A percentile compares a stretch with the other conserved stretches of the same genome.
phyloP scores from a whole-genome alignment of 352 stramenopile species.

The Aphanomyces euteiches region DNA sequence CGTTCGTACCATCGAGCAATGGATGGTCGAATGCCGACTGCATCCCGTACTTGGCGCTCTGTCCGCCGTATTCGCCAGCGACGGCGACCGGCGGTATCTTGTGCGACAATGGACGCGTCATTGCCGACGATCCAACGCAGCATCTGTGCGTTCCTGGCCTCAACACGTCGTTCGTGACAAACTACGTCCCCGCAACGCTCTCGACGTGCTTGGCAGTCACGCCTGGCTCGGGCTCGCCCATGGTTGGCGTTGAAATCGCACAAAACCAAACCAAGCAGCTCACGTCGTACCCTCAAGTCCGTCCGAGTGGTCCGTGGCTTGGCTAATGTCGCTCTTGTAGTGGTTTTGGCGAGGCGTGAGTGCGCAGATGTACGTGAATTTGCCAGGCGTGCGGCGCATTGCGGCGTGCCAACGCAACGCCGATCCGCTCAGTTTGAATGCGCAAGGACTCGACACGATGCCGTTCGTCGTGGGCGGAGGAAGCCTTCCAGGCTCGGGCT shows the following conservation, averaged over 20 bases:
- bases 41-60: conserved; percentile 16
- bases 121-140: neutral
- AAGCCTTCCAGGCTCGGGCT: conserved; percentile 8
- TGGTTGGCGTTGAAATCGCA: conserved; percentile 8
- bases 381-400: neutral
- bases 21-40: conserved; percentile 14
- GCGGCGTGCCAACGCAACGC: conserved; percentile 14
- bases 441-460: conserved; percentile 10
- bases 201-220: conserved; percentile 8
- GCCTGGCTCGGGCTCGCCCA: conserved; percentile 6
- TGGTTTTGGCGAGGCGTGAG: conserved; percentile 21
- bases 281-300: conserved; percentile 16
- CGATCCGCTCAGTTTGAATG: conserved; percentile 22
- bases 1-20: conserved; percentile 12
- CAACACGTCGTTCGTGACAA: conserved; percentile 22
- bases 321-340: neutral
- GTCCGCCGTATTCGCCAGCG: conserved; percentile 13
- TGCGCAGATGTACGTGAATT: neutral
- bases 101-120: conserved; percentile 2
- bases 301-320: too few species aligned
- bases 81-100: conserved; percentile 4
- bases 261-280: neutral
- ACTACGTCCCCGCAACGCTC: conserved; percentile 4
- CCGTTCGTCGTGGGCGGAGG: conserved; percentile 14
- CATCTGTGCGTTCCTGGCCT: conserved; percentile 19